Evolutionary conservation across 305 asterid species (phyloP).

Genomic region (Ilex paraguariensis): DNA sequence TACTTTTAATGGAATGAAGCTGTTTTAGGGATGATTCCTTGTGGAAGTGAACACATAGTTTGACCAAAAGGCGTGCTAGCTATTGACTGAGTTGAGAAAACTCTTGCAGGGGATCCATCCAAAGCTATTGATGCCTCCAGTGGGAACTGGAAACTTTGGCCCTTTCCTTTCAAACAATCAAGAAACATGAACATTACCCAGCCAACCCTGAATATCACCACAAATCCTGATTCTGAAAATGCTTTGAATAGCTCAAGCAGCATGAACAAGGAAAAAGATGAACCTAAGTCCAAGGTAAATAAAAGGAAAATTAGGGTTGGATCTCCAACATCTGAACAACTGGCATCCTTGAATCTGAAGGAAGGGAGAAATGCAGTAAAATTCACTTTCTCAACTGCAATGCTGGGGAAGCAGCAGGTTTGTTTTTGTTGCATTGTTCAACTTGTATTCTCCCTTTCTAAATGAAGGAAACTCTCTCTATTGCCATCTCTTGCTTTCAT

Average conservation of each 20-base stretch:
- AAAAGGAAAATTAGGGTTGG: conserved; percentile 45
- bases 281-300: conserved; percentile 30
- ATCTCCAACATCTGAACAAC: conserved; percentile 74
- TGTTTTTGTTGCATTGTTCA: conserved; percentile 8
- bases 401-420: conserved; percentile 95
- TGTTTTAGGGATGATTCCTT: neutral
- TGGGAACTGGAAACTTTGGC: conserved; percentile 40
- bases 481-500: neutral
- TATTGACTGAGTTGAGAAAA: conserved; percentile 15
- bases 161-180: conserved; percentile 45
- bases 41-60: neutral
- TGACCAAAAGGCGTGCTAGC: conserved; percentile 8
- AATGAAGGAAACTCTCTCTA: neutral
- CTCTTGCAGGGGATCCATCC: conserved; percentile 43
- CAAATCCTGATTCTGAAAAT: conserved; percentile 16
- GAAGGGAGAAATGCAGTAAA: conserved; percentile 66
- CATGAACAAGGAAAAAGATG: conserved; percentile 27
- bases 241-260: conserved; percentile 18
- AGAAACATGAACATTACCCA: conserved; percentile 29
- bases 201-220: conserved; percentile 20
- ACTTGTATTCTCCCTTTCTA: conserved; percentile 3
- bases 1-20: neutral
- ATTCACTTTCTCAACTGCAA: conserved; percentile 82
- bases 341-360: conserved; percentile 72
- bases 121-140: conserved; percentile 28